Evolutionary conservation across 805 yeast species (phyloP).

Genomic region (Kodamaea lidongshanica): DNA sequence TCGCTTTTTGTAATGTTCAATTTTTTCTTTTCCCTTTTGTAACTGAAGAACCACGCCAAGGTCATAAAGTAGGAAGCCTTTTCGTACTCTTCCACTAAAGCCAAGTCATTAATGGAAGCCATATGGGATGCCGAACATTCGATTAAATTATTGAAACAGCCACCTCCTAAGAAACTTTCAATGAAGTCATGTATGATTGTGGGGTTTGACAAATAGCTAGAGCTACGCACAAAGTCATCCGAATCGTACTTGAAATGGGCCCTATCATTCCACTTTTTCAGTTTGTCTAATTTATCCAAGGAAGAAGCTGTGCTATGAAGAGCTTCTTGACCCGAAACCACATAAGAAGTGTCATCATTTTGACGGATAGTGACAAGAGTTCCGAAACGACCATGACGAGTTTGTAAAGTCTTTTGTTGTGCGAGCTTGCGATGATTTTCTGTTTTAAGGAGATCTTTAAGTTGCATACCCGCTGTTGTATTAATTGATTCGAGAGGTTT

Average conservation of each 20-base stretch:
- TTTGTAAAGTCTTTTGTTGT: conserved; percentile 46
- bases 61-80: conserved; percentile 48
- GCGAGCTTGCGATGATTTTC: conserved; percentile 52
- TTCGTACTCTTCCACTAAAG: conserved; percentile 29
- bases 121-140: conserved; percentile 42
- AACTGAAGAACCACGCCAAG: conserved; percentile 70
- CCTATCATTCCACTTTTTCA: conserved; percentile 58
- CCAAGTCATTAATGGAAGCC: conserved; percentile 29
- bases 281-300: conserved; percentile 57
- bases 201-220: conserved; percentile 24
- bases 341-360: conserved; percentile 53
- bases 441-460: conserved; percentile 48
- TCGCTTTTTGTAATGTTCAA: conserved; percentile 2
- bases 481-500: conserved; percentile 15
- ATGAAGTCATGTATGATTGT: conserved; percentile 38
- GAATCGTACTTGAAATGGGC: conserved; percentile 35
- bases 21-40: conserved; percentile 40
- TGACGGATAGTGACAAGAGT: conserved; percentile 70
- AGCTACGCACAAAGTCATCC: conserved; percentile 27
- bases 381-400: conserved; percentile 90
- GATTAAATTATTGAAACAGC: conserved; percentile 67
- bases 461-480: conserved; percentile 33
- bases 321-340: conserved; percentile 68
- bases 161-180: conserved; percentile 54
- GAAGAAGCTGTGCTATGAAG: conserved; percentile 45